phyloP scores from a whole-genome alignment of 2,329 filamentous ascomycete genomes.

The Lasiodiplodia hormozganensis region DNA sequence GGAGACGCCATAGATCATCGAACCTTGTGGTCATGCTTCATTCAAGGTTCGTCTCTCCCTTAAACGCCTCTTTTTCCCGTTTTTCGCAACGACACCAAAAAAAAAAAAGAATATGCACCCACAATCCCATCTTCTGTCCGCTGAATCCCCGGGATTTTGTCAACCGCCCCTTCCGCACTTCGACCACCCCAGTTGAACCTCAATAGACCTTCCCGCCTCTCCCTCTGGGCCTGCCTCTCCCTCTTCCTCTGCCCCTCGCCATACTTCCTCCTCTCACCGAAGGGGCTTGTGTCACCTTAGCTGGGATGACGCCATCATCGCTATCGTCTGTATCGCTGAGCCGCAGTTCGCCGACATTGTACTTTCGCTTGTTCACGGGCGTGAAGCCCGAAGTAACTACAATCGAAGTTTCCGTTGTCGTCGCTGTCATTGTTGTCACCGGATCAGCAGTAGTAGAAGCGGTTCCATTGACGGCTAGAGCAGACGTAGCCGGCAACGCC shows the following conservation, averaged over 20 bases:
- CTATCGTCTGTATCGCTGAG: constrained; percentile 35
- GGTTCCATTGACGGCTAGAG: not conserved
- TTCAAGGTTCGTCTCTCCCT: not conserved
- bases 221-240: not conserved
- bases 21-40: not conserved
- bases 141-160: not conserved
- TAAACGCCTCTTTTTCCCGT: not conserved
- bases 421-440: constrained; percentile 30
- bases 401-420: constrained; percentile 28
- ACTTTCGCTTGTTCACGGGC: constrained; percentile 34
- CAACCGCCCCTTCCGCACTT: not conserved
- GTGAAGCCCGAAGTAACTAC: constrained; percentile 22
- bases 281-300: constrained; percentile 30
- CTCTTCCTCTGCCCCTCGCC: not conserved
- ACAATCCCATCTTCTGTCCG: not conserved
- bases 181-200: not conserved
- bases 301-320: constrained; percentile 37
- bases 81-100: not conserved
- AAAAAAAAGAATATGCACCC: not conserved
- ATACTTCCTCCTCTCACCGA: not conserved
- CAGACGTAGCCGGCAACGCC: not conserved
- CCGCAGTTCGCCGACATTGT: constrained; percentile 32
- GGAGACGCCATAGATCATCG: not conserved
- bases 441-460: constrained; percentile 28
- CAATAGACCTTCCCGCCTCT: not conserved